A percentile compares a stretch with the other conserved stretches of the same genome.
Conservation (phyloP, 305 asterid species). For the Coffea humblotiana region DNA sequence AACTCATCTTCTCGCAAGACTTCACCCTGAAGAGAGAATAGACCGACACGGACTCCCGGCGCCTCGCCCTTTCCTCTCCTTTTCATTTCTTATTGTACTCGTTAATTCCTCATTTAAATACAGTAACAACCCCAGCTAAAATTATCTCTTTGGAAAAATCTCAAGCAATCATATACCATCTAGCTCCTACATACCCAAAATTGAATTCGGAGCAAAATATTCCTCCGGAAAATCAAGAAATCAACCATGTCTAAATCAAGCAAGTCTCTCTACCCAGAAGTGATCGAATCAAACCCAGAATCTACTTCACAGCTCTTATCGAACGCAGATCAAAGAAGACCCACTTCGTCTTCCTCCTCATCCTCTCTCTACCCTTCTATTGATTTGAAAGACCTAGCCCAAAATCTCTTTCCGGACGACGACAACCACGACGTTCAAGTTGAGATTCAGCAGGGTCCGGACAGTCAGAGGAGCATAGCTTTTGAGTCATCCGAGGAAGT, state of each 20-base stretch:
- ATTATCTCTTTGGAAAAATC: no score
- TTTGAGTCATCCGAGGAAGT: slow-evolving; percentile 15
- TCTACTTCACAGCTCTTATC: slow-evolving; percentile 31
- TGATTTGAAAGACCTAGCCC: slow-evolving; percentile 51
- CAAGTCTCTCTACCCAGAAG: slow-evolving; percentile 55
- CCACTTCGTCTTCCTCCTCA: slow-evolving; percentile 28
- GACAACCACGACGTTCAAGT: slow-evolving; percentile 15
- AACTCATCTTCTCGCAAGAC: no score
- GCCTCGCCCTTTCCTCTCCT: no score
- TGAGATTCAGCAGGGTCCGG: slow-evolving; percentile 8
- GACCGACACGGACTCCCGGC: no score
- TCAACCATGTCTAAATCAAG: not conserved
- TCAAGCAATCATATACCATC: no score
- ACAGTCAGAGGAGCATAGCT: not conserved
- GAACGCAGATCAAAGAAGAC: slow-evolving; percentile 14
- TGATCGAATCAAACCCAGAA: slow-evolving; percentile 58
- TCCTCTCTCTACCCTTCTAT: slow-evolving; percentile 54
- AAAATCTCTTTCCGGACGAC: slow-evolving; percentile 57
- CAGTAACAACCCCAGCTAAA: no score
- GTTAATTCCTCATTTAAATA: no score
- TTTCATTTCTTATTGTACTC: no score
- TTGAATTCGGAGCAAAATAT: no score
- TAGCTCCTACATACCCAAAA: no score
- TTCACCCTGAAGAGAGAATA: no score
- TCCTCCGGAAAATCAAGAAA: no score